A percentile compares a stretch with the other conserved stretches of the same genome.
phyloP scores from a whole-genome alignment of 768 basidiomycete genomes.

The Lactarius trivialis region DNA sequence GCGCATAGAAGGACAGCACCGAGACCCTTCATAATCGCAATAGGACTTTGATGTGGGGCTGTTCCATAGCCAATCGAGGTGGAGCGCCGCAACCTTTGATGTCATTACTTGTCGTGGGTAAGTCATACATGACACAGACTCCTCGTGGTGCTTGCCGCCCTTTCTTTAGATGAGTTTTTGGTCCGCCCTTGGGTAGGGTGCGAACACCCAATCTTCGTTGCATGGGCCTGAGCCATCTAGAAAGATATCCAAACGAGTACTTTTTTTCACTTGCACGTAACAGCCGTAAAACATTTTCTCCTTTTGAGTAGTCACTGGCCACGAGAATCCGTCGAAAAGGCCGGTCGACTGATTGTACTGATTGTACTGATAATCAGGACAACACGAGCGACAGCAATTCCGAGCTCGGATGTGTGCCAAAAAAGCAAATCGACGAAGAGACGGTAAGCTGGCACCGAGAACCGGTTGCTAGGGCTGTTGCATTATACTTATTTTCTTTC shows the following conservation, averaged over 20 bases:
- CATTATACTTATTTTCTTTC: not conserved
- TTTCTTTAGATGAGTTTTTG: not conserved
- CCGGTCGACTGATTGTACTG: not conserved
- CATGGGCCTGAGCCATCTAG: not conserved
- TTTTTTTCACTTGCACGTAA: not conserved
- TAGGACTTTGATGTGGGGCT: constrained; percentile 19
- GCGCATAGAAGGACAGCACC: not conserved
- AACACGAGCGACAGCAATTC: not conserved
- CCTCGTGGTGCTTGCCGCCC: not conserved
- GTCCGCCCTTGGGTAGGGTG: not conserved
- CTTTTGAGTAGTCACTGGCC: not conserved
- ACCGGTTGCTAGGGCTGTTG: not conserved
- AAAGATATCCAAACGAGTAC: not conserved
- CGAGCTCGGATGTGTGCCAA: not conserved
- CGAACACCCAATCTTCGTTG: not conserved
- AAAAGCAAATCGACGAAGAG: not conserved
- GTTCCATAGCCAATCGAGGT: not conserved
- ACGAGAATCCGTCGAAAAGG: not conserved
- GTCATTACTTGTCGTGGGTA: constrained; percentile 6
- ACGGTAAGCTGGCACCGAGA: not conserved
- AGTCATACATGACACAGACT: constrained; percentile 4
- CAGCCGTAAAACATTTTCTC: not conserved
- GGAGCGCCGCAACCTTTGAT: not conserved
- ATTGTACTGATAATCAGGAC: not conserved
- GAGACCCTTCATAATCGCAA: not conserved